Evolutionary conservation across 495 filamentous ascomycete species (phyloP).

Genomic region (Aspergillus hancockii): DNA sequence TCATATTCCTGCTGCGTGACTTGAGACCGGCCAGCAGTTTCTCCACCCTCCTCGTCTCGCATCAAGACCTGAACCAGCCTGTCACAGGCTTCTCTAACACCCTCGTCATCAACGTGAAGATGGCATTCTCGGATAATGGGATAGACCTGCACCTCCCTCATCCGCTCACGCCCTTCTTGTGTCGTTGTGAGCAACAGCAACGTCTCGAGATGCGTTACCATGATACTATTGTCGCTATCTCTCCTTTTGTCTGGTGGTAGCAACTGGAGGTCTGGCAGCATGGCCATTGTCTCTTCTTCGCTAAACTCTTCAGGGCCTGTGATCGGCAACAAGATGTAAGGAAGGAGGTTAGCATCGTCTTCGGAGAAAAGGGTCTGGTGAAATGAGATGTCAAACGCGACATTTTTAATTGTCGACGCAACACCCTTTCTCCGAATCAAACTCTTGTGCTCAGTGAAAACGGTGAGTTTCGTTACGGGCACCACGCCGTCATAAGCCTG

Average conservation of each 20-base stretch:
- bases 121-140: conserved; percentile 87
- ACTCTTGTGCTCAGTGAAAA: conserved; percentile 88
- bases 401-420: conserved; percentile 90
- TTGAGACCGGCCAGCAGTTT: conserved; percentile 19
- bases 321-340: conserved; percentile 78
- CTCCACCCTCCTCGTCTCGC: conserved; percentile 64
- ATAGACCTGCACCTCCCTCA: conserved; percentile 81
- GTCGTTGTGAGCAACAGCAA: conserved; percentile 81
- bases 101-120: conserved; percentile 74
- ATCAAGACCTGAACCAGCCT: conserved; percentile 89
- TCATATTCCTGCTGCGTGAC: conserved; percentile 22
- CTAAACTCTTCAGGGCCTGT: conserved; percentile 58
- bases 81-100: conserved; percentile 82
- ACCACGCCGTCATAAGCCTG: conserved; percentile 79
- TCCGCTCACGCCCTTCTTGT: conserved; percentile 66
- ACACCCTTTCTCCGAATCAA: conserved; percentile 81
- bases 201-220: conserved; percentile 86
- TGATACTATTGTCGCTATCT: conserved; percentile 71
- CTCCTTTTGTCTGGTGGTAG: conserved; percentile 83
- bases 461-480: conserved; percentile 81
- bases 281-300: conserved; percentile 69
- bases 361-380: conserved; percentile 72
- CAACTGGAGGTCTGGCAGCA: conserved; percentile 86
- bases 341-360: conserved; percentile 76
- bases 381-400: conserved; percentile 67